phyloP scores from a whole-genome alignment of 495 filamentous ascomycete species.

The Friedmanniomyces endolithicus region DNA sequence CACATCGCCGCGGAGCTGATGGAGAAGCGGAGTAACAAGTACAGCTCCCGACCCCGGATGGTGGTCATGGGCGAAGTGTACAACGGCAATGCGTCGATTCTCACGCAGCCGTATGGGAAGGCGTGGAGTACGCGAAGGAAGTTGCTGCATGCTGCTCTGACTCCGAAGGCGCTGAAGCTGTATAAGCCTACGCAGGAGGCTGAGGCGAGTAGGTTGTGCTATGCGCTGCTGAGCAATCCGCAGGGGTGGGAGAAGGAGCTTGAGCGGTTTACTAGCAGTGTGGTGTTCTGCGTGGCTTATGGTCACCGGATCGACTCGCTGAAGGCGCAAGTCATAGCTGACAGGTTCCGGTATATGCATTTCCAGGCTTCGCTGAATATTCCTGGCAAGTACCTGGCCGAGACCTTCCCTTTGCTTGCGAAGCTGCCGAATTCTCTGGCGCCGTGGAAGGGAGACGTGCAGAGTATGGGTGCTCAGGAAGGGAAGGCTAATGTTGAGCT shows the following conservation, averaged over 20 bases:
- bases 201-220: slow-evolving; percentile 30
- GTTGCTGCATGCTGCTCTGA: slow-evolving; percentile 33
- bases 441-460: slow-evolving; percentile 47
- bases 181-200: slow-evolving; percentile 38
- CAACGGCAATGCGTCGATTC: slow-evolving; percentile 36
- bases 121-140: slow-evolving; percentile 35
- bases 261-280: slow-evolving; percentile 51
- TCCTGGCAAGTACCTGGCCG: slow-evolving; percentile 46
- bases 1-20: slow-evolving; percentile 47
- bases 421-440: slow-evolving; percentile 43
- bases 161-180: slow-evolving; percentile 35
- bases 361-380: slow-evolving; percentile 48
- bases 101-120: slow-evolving; percentile 40
- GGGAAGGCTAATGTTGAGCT: slow-evolving; percentile 40
- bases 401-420: slow-evolving; percentile 43
- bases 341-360: slow-evolving; percentile 45
- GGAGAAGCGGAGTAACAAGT: slow-evolving; percentile 42
- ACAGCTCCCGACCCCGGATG: slow-evolving; percentile 42
- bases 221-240: slow-evolving; percentile 25
- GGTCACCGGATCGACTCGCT: slow-evolving; percentile 47
- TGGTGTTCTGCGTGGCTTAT: slow-evolving; percentile 53
- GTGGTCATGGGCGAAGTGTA: slow-evolving; percentile 43
- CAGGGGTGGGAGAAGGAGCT: slow-evolving; percentile 47
- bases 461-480: slow-evolving; percentile 39
- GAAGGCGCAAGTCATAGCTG: slow-evolving; percentile 39